A percentile compares a stretch with the other conserved stretches of the same genome.
phyloP scores from a whole-genome alignment of 2,329 filamentous ascomycete genomes.

The Graphiopsis chlorocephala region DNA sequence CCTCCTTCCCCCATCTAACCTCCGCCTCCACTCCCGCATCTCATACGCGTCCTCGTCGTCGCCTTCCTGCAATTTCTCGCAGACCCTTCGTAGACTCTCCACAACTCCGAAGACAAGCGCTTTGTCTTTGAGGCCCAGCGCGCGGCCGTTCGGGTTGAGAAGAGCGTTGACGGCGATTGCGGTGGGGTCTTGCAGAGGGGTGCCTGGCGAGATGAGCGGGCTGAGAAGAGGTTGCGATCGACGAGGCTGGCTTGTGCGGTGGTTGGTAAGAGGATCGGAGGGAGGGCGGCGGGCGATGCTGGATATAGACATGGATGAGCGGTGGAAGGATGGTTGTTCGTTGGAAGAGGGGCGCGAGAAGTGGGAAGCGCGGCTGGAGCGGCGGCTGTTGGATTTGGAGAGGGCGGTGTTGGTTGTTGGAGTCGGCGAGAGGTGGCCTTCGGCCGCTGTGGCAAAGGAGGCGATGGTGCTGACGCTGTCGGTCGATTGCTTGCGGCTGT shows the following conservation, averaged over 20 bases:
- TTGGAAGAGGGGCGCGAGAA: constrained; percentile 5
- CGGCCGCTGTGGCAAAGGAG: constrained; percentile 63
- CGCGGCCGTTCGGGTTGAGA: constrained; percentile 37
- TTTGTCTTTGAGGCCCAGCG: constrained; percentile 54
- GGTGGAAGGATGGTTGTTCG: background rate
- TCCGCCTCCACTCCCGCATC: constrained; percentile 47
- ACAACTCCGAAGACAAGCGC: constrained; percentile 51
- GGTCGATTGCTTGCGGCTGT: constrained; percentile 52
- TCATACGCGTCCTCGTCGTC: constrained; percentile 56
- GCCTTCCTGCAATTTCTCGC: constrained; percentile 47
- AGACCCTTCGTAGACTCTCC: constrained; percentile 55
- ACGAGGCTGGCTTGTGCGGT: background rate
- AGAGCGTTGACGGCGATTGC: constrained; percentile 39
- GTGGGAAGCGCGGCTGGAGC: constrained; percentile 8
- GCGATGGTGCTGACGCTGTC: constrained; percentile 60
- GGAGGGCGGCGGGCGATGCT: constrained; percentile 27
- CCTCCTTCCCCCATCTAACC: constrained; percentile 6
- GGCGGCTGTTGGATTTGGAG: constrained; percentile 11
- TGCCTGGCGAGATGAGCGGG: constrained; percentile 33
- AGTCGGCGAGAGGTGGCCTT: constrained; percentile 29
- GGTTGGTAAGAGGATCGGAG: constrained; percentile 17
- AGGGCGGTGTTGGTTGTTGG: background rate
- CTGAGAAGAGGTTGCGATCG: constrained; percentile 25
- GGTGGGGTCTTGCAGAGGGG: constrained; percentile 34
- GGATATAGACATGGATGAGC: constrained; percentile 21